Percentiles rank a stretch among this genome's conserved stretches.
These are phyloP conservation scores for Aspergillus hancockii DNA, from an alignment of 495 filamentous ascomycete genomes.

Conservation along the genomic window DNA sequence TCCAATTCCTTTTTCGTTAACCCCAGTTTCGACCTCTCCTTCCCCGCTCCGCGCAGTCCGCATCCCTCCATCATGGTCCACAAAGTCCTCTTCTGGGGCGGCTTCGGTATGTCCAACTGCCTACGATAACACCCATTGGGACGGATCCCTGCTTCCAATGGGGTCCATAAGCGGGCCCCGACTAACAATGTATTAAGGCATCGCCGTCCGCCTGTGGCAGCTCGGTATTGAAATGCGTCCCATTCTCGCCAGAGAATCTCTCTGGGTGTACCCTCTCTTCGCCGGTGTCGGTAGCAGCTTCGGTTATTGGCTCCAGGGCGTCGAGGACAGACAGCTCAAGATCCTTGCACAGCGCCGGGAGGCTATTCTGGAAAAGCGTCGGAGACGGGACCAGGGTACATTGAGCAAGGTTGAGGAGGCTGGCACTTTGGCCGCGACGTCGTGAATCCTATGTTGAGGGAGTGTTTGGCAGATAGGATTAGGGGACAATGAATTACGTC, in stretches of 20 bases:
- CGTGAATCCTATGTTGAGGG: slow-evolving; percentile 18
- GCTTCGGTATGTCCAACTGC: slow-evolving; percentile 81
- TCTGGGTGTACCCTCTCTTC: slow-evolving; percentile 93
- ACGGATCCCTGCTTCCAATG: neutral
- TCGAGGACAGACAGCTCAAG: slow-evolving; percentile 74
- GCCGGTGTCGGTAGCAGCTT: slow-evolving; percentile 82
- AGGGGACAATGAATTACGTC: neutral
- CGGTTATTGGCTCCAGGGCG: slow-evolving; percentile 92
- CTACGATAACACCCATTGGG: slow-evolving; percentile 9
- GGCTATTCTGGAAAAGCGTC: slow-evolving; percentile 83
- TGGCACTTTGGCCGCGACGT: slow-evolving; percentile 42
- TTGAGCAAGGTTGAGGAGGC: slow-evolving; percentile 37
- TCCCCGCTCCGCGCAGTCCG: slow-evolving; percentile 6
- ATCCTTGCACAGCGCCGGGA: slow-evolving; percentile 75
- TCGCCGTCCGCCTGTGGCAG: slow-evolving; percentile 90
- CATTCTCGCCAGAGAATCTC: slow-evolving; percentile 71
- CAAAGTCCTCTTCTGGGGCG: slow-evolving; percentile 93
- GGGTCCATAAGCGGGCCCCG: too few relatives aligned
- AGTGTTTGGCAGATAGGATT: neutral
- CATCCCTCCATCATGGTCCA: slow-evolving; percentile 52
- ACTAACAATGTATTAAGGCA: slow-evolving; percentile 52
- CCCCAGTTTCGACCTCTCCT: neutral
- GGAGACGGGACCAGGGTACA: slow-evolving; percentile 67
- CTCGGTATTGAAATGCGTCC: slow-evolving; percentile 98
- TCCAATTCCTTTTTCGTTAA: neutral